Conservation (phyloP, 495 filamentous ascomycete genomes). For the Parathielavia hyrcaniae region DNA sequence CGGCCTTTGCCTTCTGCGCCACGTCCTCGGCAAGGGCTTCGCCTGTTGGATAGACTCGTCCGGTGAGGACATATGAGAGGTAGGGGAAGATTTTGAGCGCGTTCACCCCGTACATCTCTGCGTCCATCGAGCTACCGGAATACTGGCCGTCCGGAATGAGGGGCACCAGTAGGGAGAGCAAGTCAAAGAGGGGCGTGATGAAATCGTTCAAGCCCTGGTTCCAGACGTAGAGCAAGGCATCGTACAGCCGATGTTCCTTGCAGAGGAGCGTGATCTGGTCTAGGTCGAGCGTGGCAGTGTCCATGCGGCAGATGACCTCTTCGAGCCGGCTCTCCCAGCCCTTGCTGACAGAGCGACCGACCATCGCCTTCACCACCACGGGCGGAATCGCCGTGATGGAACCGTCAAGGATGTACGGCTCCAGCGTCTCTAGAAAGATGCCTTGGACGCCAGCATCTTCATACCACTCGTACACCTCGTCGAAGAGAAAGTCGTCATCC, state of each 20-base stretch:
- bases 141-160: constrained; percentile 48
- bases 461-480: constrained; percentile 83
- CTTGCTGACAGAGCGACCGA: constrained; percentile 67
- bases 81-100: constrained; percentile 93
- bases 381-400: constrained; percentile 72
- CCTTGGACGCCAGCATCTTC: constrained; percentile 66
- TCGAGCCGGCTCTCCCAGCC: constrained; percentile 73
- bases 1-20: constrained; percentile 68
- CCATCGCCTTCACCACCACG: constrained; percentile 75
- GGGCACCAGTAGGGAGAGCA: constrained; percentile 65
- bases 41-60: constrained; percentile 83
- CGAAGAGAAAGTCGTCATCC: constrained; percentile 78
- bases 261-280: constrained; percentile 88
- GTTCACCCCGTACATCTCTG: constrained; percentile 52
- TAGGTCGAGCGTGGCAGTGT: constrained; percentile 85
- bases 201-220: constrained; percentile 84
- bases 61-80: constrained; percentile 85
- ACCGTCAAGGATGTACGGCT: constrained; percentile 75
- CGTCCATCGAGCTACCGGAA: constrained; percentile 39
- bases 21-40: constrained; percentile 61
- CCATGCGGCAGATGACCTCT: constrained; percentile 88
- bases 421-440: constrained; percentile 79
- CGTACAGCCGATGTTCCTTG: constrained; percentile 84
- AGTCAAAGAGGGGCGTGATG: constrained; percentile 80
- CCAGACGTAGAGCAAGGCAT: constrained; percentile 96